phyloP scores from a whole-genome alignment of 2,329 filamentous ascomycete species.

The Ophiostoma novo-ulmi region DNA sequence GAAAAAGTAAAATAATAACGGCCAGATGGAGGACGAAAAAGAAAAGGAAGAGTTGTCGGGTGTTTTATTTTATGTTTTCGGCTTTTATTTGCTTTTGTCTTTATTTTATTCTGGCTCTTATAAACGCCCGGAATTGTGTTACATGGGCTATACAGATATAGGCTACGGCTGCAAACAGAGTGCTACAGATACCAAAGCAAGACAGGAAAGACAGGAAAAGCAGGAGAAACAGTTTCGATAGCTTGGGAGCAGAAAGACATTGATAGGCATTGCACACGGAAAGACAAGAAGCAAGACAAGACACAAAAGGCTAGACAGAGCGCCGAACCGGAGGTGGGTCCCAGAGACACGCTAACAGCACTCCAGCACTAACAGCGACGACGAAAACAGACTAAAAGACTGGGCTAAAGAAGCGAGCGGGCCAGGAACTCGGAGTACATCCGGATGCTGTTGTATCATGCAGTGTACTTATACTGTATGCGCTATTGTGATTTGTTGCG shows the following conservation, averaged over 20 bases:
- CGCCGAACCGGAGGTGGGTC: conserved; percentile 6
- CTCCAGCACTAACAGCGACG: neutral
- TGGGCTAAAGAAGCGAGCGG: conserved; percentile 2
- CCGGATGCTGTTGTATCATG: neutral
- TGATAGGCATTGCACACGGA: neutral
- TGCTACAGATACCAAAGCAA: too few species aligned
- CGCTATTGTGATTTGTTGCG: neutral
- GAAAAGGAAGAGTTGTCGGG: neutral
- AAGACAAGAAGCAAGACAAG: neutral
- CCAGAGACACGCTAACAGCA: neutral
- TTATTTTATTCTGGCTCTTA: neutral
- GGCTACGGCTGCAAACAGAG: neutral
- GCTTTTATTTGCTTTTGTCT: neutral
- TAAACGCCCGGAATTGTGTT: neutral
- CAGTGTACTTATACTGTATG: neutral
- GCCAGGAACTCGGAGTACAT: neutral
- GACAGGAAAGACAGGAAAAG: neutral
- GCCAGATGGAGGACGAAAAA: neutral
- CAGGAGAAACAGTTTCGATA: neutral
- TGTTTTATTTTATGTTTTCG: neutral
- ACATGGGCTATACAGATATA: too few species aligned
- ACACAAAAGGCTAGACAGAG: neutral
- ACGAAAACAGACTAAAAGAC: neutral
- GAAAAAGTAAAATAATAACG: neutral
- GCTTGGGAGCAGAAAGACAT: neutral